Percentiles rank a stretch among this genome's conserved stretches.
These are phyloP conservation scores for Mangifera indica DNA, from an alignment of 345 rosid genomes.

Conservation along the genomic window DNA sequence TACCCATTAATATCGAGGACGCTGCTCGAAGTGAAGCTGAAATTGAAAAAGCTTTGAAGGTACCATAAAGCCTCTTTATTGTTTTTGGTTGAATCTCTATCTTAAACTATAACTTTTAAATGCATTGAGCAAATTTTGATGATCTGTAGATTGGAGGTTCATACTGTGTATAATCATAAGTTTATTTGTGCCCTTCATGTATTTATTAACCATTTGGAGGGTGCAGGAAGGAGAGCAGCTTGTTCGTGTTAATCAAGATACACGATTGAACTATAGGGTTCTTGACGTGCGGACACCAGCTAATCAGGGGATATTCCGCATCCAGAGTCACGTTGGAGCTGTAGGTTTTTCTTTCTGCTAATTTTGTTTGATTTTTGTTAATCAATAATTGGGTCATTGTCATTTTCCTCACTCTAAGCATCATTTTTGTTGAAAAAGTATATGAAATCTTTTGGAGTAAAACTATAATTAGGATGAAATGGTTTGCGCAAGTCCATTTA, in stretches of 20 bases:
- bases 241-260: slow-evolving; percentile 80
- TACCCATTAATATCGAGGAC: slow-evolving; percentile 80
- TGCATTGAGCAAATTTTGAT: not conserved
- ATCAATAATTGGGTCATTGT: not conserved
- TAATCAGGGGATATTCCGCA: slow-evolving; percentile 74
- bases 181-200: not conserved
- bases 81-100: not conserved
- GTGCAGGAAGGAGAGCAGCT: slow-evolving; percentile 56
- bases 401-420: not conserved
- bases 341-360: slow-evolving; percentile 29
- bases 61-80: not conserved
- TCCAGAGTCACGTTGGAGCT: slow-evolving; percentile 51
- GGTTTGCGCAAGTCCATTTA: not conserved
- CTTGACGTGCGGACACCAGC: slow-evolving; percentile 80
- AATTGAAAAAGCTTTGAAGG: slow-evolving; percentile 66
- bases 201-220: slow-evolving; percentile 13
- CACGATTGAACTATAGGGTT: slow-evolving; percentile 69
- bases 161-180: not conserved
- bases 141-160: not conserved
- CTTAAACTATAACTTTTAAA: not conserved
- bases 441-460: not conserved
- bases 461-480: not conserved
- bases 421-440: too few relatives aligned
- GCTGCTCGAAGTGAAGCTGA: slow-evolving; percentile 78
- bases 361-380: too few relatives aligned